Evolutionary conservation across 2,329 filamentous ascomycete genomes (phyloP).

Genomic region (Fusarium veterinarium): DNA sequence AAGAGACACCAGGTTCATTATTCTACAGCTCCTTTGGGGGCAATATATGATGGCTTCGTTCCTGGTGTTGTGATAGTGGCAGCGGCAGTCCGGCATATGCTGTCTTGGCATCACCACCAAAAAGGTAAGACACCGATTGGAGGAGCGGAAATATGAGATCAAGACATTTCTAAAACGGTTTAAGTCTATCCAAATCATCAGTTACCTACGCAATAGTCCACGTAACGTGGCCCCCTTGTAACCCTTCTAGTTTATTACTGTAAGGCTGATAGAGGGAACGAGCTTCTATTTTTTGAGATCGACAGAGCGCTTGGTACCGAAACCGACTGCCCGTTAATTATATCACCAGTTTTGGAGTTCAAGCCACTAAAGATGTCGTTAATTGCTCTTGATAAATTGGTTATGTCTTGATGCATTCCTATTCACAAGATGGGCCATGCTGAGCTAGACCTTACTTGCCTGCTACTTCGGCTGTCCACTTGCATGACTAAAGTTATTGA

Average conservation of each 20-base stretch:
- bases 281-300: conserved; percentile 25
- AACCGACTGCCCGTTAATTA: background rate
- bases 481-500: background rate
- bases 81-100: background rate
- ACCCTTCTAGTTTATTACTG: background rate
- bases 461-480: background rate
- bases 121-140: background rate
- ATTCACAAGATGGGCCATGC: no score
- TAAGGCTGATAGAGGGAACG: background rate
- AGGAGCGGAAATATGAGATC: background rate
- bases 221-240: background rate
- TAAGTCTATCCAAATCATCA: background rate
- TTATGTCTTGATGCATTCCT: background rate
- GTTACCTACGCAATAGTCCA: background rate
- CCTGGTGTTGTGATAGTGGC: background rate
- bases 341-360: background rate
- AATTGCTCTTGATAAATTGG: background rate
- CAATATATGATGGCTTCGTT: background rate
- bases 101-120: background rate
- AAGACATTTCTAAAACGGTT: background rate
- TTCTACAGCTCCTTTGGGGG: background rate
- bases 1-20: no score
- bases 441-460: background rate
- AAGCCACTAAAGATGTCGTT: background rate
- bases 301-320: conserved; percentile 3